Percentiles rank a stretch among this genome's conserved stretches.
These are phyloP conservation scores for Tilletia caries DNA, from an alignment of 1,284 basidiomycete species.

Conservation along the genomic window DNA sequence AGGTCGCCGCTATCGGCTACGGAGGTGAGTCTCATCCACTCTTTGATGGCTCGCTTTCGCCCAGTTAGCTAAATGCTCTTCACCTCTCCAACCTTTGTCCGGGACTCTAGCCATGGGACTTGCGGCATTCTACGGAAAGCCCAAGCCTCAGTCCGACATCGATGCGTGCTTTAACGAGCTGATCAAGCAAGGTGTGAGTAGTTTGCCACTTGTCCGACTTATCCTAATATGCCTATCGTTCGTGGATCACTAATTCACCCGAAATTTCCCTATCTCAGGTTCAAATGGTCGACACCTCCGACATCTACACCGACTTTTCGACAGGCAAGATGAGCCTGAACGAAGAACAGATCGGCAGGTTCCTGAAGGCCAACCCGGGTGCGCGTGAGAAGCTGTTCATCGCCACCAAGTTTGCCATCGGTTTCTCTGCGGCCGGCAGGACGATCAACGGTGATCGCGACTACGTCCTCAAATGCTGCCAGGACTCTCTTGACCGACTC, in stretches of 20 bases:
- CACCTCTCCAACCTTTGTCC: too few species aligned
- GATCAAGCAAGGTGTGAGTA: constrained; percentile 28
- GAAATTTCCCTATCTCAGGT: not conserved
- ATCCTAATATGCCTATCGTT: not conserved
- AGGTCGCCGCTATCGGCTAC: constrained; percentile 31
- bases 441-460: constrained; percentile 28
- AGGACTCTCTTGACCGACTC: constrained; percentile 50
- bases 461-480: constrained; percentile 52
- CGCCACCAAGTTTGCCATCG: constrained; percentile 55
- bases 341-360: constrained; percentile 53
- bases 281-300: constrained; percentile 25
- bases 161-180: constrained; percentile 24
- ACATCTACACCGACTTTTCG: constrained; percentile 33
- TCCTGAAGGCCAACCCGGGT: constrained; percentile 44
- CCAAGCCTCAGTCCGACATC: constrained; percentile 21
- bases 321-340: constrained; percentile 48
- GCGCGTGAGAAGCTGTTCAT: constrained; percentile 54
- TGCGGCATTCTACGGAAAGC: constrained; percentile 24
- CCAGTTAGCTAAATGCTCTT: too few species aligned
- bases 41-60: too few species aligned
- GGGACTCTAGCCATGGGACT: constrained; percentile 9
- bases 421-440: constrained; percentile 25
- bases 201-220: constrained; percentile 2
- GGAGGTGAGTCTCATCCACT: constrained; percentile 16
- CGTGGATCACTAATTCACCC: not conserved